Evolutionary conservation across 805 yeast genomes (phyloP).

Genomic region (Yarrowia sp.): DNA sequence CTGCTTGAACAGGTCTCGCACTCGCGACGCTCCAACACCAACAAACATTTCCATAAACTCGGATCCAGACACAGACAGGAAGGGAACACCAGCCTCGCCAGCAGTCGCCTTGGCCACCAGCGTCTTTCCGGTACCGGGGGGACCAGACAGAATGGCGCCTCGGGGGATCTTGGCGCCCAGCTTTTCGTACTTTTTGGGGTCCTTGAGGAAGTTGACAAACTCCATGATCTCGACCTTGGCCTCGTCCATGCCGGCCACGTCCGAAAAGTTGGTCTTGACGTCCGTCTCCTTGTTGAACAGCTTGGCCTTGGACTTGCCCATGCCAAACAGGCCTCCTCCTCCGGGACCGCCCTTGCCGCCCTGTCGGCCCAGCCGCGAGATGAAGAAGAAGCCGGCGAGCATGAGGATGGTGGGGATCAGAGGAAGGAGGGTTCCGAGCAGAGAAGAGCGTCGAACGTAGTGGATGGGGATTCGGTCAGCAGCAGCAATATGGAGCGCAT

Average conservation of each 20-base stretch:
- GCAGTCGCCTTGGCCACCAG: conserved; percentile 97
- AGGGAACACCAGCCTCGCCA: conserved; percentile 98
- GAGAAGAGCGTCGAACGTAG: conserved; percentile 68
- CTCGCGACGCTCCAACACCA: conserved; percentile 98
- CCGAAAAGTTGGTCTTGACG: conserved; percentile 81
- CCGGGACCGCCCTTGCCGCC: conserved; percentile 55
- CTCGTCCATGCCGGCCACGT: conserved; percentile 96
- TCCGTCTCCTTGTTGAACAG: conserved; percentile 88
- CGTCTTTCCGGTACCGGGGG: conserved; percentile 99
- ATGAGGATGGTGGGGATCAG: conserved; percentile 84
- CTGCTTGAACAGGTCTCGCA: conserved; percentile 86
- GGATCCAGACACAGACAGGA: conserved; percentile 92
- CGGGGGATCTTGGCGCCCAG: conserved; percentile 97
- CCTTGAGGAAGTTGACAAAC: conserved; percentile 87
- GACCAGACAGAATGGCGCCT: conserved; percentile 96
- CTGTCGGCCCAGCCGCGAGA: conserved; percentile 51
- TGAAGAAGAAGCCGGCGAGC: conserved; percentile 83
- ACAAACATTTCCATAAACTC: conserved; percentile 99
- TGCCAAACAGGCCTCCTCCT: conserved; percentile 75
- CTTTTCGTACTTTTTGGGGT: conserved; percentile 84
- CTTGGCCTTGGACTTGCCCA: conserved; percentile 90
- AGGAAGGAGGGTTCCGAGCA: conserved; percentile 61
- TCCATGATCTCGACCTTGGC: conserved; percentile 98
- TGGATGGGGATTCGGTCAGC: conserved; percentile 74
- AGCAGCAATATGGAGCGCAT: conserved; percentile 57